Percentiles rank a stretch among this genome's conserved stretches.
These are phyloP conservation scores for Ganoderma resinaceum DNA, from an alignment of 1,284 basidiomycete species.

Conservation along the genomic window DNA sequence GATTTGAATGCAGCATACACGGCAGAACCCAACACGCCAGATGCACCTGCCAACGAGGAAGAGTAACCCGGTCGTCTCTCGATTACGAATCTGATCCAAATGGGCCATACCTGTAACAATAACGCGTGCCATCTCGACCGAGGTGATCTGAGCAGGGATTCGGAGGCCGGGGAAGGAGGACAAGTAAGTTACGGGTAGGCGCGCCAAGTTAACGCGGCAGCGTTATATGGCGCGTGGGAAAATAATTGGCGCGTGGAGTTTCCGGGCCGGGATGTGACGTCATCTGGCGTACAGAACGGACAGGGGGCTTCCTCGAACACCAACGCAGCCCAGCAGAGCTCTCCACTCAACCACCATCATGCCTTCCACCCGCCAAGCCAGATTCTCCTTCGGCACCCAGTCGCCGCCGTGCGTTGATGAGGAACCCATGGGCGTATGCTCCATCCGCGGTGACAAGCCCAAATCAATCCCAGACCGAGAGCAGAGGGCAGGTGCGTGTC, in stretches of 20 bases:
- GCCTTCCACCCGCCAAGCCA: constrained; percentile 27
- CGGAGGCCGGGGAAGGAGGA: too few relatives aligned
- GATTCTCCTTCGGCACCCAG: constrained; percentile 46
- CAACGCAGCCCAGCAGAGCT: neutral
- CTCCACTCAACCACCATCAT: constrained; percentile 16
- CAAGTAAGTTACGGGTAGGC: too few relatives aligned
- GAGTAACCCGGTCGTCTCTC: neutral
- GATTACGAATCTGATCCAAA: neutral
- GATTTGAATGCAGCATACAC: constrained; percentile 66
- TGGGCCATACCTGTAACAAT: constrained; percentile 57
- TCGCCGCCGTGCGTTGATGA: constrained; percentile 59
- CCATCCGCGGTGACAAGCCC: constrained; percentile 46
- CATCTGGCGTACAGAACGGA: constrained; percentile 2
- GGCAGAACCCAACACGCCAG: constrained; percentile 77
- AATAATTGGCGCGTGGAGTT: neutral
- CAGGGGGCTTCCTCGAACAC: neutral
- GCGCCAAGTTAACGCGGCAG: too few relatives aligned
- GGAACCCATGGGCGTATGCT: constrained; percentile 56
- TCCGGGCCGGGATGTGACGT: constrained; percentile 13
- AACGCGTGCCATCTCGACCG: constrained; percentile 41
- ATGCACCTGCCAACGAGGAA: constrained; percentile 62
- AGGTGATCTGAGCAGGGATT: neutral
- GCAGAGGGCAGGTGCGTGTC: constrained; percentile 44
- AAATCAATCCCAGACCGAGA: constrained; percentile 45
- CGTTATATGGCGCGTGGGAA: neutral